Conservation (phyloP, 2,329 filamentous ascomycete genomes). For the Daldinia sp. region DNA sequence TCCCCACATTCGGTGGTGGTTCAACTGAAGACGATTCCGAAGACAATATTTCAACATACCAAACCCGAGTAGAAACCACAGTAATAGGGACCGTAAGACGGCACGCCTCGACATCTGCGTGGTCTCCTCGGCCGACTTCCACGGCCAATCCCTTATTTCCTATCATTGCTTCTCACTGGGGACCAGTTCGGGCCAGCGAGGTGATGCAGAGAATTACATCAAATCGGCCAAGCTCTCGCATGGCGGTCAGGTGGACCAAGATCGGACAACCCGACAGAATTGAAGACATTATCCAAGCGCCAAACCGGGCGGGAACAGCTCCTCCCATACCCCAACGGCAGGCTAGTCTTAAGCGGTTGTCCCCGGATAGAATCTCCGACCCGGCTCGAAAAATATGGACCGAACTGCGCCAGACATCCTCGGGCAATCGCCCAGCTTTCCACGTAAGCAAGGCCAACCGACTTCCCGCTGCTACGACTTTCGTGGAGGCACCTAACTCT, state of each 20-base stretch:
- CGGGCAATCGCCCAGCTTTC: conserved; percentile 28
- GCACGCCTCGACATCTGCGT: conserved; percentile 58
- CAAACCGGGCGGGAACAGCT: conserved; percentile 4
- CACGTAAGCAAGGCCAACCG: conserved; percentile 30
- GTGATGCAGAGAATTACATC: conserved; percentile 50
- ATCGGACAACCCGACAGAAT: background rate
- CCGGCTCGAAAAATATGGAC: conserved; percentile 45
- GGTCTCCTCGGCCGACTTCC: conserved; percentile 56
- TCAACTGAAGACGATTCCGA: conserved; percentile 45
- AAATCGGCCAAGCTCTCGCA: conserved; percentile 17
- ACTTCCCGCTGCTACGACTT: conserved; percentile 19
- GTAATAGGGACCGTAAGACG: conserved; percentile 60
- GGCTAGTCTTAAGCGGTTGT: conserved; percentile 21
- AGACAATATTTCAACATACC: conserved; percentile 43
- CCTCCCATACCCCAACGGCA: conserved; percentile 32
- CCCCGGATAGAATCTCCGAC: conserved; percentile 34
- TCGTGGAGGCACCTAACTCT: conserved; percentile 20
- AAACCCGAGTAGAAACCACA: conserved; percentile 62
- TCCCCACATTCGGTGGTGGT: conserved; percentile 49
- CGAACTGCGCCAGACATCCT: conserved; percentile 42
- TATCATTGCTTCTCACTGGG: conserved; percentile 60
- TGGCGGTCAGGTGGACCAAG: conserved; percentile 1
- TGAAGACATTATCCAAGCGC: conserved; percentile 3
- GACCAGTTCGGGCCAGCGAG: conserved; percentile 53
- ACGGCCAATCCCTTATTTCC: conserved; percentile 52